phyloP scores from a whole-genome alignment of 768 basidiomycete genomes.

The Mycena capillaripes region DNA sequence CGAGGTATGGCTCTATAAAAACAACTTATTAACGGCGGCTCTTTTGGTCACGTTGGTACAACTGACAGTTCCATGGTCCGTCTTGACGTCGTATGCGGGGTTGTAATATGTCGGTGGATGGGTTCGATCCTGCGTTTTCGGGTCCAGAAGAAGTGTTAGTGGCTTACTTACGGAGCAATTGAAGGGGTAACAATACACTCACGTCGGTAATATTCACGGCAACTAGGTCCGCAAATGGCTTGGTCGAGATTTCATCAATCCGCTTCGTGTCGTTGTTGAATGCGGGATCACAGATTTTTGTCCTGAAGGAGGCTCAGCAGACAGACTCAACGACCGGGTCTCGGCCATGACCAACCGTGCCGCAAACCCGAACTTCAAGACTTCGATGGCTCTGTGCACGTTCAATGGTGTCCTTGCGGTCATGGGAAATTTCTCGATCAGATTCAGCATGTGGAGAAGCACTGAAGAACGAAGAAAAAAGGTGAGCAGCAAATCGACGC shows the following conservation, averaged over 20 bases:
- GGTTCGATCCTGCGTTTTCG: slow-evolving; percentile 85
- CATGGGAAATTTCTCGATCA: slow-evolving; percentile 81
- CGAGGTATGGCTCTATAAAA: slow-evolving; percentile 82
- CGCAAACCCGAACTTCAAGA: slow-evolving; percentile 81
- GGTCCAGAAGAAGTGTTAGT: too few species aligned
- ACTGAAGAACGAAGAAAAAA: slow-evolving; percentile 52
- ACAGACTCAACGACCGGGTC: background rate
- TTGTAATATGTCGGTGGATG: slow-evolving; percentile 89
- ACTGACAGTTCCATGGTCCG: slow-evolving; percentile 90
- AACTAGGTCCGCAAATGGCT: slow-evolving; percentile 74
- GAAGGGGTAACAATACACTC: slow-evolving; percentile 23
- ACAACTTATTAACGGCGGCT: slow-evolving; percentile 2
- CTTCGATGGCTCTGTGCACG: slow-evolving; percentile 86
- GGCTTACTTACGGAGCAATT: background rate
- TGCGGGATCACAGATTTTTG: slow-evolving; percentile 84
- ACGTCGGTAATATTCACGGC: slow-evolving; percentile 87
- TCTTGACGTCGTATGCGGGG: slow-evolving; percentile 81
- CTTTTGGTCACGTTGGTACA: background rate
- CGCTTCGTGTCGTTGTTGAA: slow-evolving; percentile 69
- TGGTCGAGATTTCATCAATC: slow-evolving; percentile 77
- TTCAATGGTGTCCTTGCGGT: slow-evolving; percentile 72
- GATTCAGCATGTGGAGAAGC: slow-evolving; percentile 92
- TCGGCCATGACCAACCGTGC: slow-evolving; percentile 51
- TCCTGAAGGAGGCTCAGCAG: slow-evolving; percentile 58
- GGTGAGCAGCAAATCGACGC: slow-evolving; percentile 3